Base-by-base conservation (phyloP, 805 yeast genomes). In the Danielia oregonensis region DNA sequence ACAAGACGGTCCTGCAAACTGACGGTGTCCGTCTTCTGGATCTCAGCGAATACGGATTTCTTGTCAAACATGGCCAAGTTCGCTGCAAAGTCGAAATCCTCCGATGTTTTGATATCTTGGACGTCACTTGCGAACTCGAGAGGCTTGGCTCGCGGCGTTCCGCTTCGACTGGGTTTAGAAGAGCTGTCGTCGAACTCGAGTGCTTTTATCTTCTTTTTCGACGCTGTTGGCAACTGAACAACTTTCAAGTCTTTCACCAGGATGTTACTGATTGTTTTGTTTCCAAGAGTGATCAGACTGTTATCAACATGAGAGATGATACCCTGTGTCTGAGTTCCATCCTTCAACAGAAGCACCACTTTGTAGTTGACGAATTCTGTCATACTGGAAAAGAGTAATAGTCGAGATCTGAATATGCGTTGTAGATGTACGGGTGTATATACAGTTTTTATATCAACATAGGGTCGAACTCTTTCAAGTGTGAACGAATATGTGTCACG, bases 11-110 rank as follows among this genome's bases (percentile, higher is more conserved):
- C 68, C 10, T 70, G 64, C 1, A 82, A 80, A 25, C 71, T 76
- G 12, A 77, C 68, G 13, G 66, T 70, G 52, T 88, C 96, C 35
- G 68, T 62, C 42, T 70, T 70, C 32, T 77, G 78, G 50, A 89
- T 72, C 52, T 86, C 87, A 31, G 82, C 84, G 57, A 89, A 83
- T 3, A 88, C 91, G 5, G 79, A 69, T 39, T 70, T 65, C 57
- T 89, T 89, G 57, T 89, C 93, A 51, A 89, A 89, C 67, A 79
- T 78, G 16, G 81, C 81, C 43, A 89, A 68, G 52, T 84, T 86
- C 10, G 86, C 80, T 36, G 78, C 86, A 58, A 89, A 89, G 56
- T 89, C 96, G 59, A 89, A 89, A 43, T 87, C 96, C 15, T 43
- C 40, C n/a, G 48, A 36, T 35, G 69, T 55, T 44, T 76, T 68